Conservation (phyloP, 192 early-diverging fungal genomes). For the Backusella tuberculispora region DNA sequence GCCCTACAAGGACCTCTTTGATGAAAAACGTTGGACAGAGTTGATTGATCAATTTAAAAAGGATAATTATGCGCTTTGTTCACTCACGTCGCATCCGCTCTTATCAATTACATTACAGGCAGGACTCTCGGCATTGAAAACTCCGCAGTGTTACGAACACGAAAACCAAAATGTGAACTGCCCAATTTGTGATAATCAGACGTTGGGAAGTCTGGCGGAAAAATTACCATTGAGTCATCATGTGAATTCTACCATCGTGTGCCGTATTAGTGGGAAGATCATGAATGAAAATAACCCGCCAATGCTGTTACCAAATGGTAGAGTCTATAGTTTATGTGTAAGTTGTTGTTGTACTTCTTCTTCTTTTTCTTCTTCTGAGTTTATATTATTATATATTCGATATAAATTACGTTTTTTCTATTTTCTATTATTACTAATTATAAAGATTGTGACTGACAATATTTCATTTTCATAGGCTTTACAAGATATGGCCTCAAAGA, state of each 20-base stretch:
- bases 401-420: not conserved
- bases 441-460: not conserved
- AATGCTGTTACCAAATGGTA: constrained; percentile 94
- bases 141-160: constrained; percentile 76
- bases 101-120: constrained; percentile 91
- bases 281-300: constrained; percentile 98
- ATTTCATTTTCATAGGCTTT: constrained; percentile 56
- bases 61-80: constrained; percentile 89
- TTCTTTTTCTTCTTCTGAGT: not conserved
- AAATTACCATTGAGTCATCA: constrained; percentile 91
- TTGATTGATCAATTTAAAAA: constrained; percentile 81
- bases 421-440: not conserved
- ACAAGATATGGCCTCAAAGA: constrained; percentile 67
- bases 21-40: constrained; percentile 73
- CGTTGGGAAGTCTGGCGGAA: constrained; percentile 84
- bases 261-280: constrained; percentile 86
- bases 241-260: constrained; percentile 94
- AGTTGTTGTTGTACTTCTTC: too few species aligned
- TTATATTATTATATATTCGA: not conserved
- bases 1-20: constrained; percentile 79
- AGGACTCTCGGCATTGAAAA: constrained; percentile 95
- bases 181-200: constrained; percentile 88
- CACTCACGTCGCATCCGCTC: constrained; percentile 84
- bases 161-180: constrained; percentile 91
- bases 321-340: constrained; percentile 90